phyloP scores from a whole-genome alignment of 495 filamentous ascomycete species.

The Tetracladium setigerum region DNA sequence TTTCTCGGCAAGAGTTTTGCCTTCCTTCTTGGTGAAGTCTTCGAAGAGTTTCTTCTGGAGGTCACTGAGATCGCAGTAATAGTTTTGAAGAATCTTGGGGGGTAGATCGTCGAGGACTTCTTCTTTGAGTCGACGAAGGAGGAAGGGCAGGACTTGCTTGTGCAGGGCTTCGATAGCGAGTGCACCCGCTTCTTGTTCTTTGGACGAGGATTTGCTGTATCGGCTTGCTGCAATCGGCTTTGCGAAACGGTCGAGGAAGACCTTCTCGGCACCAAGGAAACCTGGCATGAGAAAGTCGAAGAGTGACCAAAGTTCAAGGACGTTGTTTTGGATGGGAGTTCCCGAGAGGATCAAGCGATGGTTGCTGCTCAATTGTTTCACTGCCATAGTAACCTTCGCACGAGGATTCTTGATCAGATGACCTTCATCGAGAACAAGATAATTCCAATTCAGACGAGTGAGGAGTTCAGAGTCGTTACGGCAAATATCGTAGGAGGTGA shows the following conservation, averaged over 20 bases:
- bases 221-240: constrained; percentile 94
- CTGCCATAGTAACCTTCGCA: constrained; percentile 84
- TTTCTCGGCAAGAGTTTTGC: constrained; percentile 70
- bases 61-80: constrained; percentile 97
- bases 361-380: constrained; percentile 81
- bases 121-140: constrained; percentile 93
- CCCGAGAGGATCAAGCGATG: constrained; percentile 94
- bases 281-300: constrained; percentile 99
- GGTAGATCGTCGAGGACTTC: constrained; percentile 94
- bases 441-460: constrained; percentile 86
- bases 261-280: constrained; percentile 96
- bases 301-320: constrained; percentile 95
- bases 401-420: constrained; percentile 98
- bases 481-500: constrained; percentile 96
- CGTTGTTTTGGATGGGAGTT: constrained; percentile 97
- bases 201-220: constrained; percentile 92
- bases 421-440: constrained; percentile 93
- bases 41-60: constrained; percentile 93
- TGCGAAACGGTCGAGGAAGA: constrained; percentile 94
- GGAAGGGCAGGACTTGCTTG: constrained; percentile 95
- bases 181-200: constrained; percentile 95
- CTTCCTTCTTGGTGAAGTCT: constrained; percentile 89
- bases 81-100: constrained; percentile 98
- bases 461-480: constrained; percentile 85
- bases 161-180: constrained; percentile 94